Conservation (phyloP, 225 moss, liverwort and hornwort genomes). For the Pleurozium schreberi region DNA sequence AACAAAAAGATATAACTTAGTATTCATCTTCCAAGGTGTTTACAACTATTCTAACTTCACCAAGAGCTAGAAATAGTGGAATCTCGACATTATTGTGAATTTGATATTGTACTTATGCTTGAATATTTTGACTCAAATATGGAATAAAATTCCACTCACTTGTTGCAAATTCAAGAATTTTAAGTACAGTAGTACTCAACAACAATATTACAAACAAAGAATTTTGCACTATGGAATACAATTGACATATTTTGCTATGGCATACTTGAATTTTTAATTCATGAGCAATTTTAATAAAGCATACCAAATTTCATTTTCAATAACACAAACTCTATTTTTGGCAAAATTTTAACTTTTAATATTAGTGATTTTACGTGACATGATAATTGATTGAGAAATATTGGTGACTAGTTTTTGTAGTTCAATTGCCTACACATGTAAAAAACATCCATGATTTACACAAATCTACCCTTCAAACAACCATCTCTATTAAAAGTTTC, state of each 20-base stretch:
- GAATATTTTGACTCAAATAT: not conserved
- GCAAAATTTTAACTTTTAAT: not conserved
- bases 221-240: not conserved
- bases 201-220: not conserved
- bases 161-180: not conserved
- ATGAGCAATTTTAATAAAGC: rapidly evolving
- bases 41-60: too few relatives aligned
- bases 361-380: not conserved
- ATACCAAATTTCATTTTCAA: not conserved
- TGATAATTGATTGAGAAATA: not conserved
- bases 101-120: too few relatives aligned
- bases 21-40: not conserved
- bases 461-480: not conserved
- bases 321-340: not conserved
- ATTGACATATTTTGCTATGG: not conserved
- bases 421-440: not conserved
- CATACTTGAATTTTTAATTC: not conserved
- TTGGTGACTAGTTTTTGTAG: not conserved
- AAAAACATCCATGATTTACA: too few relatives aligned
- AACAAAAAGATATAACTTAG: not conserved
- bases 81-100: not conserved
- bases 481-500: not conserved
- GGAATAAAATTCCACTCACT: not conserved
- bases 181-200: not conserved
- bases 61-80: rapidly evolving